Conservation (phyloP, 371 early-diverging fungal species). For the Mortierella sp. region DNA sequence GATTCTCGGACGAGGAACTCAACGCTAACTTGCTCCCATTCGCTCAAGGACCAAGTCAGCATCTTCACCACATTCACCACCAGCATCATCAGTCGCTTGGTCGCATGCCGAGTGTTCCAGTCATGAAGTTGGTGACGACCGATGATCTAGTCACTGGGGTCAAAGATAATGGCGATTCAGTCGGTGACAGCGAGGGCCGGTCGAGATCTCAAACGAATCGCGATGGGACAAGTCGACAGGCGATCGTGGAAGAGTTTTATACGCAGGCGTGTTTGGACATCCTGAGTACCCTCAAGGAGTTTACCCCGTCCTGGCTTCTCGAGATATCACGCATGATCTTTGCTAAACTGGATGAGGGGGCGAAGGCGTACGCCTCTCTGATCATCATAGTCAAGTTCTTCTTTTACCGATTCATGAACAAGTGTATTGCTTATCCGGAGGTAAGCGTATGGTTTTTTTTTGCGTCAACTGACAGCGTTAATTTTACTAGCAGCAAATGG, state of each 20-base stretch:
- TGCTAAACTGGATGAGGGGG: constrained; percentile 37
- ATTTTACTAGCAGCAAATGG: not conserved
- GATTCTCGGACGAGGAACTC: constrained; percentile 55
- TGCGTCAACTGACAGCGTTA: not conserved
- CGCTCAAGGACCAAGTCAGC: constrained; percentile 5
- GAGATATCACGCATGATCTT: constrained; percentile 54
- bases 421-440: constrained; percentile 63
- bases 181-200: not conserved
- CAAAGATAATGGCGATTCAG: not conserved
- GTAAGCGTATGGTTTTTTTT: constrained; percentile 15
- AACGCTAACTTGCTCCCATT: constrained; percentile 31
- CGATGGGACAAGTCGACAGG: constrained; percentile 38
- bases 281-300: constrained; percentile 50
- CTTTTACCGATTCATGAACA: constrained; percentile 62
- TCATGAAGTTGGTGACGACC: constrained; percentile 20
- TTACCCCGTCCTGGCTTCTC: constrained; percentile 57
- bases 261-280: constrained; percentile 59
- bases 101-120: constrained; percentile 31
- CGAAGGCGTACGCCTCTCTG: constrained; percentile 57
- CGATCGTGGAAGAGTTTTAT: constrained; percentile 55
- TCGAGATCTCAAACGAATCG: not conserved
- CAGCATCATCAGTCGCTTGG: constrained; percentile 32
- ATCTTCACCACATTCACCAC: not conserved
- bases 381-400: constrained; percentile 62
- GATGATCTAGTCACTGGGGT: constrained; percentile 4